Base-by-base conservation (phyloP, 345 rosid genomes). In the Sonneratia caseolaris region DNA sequence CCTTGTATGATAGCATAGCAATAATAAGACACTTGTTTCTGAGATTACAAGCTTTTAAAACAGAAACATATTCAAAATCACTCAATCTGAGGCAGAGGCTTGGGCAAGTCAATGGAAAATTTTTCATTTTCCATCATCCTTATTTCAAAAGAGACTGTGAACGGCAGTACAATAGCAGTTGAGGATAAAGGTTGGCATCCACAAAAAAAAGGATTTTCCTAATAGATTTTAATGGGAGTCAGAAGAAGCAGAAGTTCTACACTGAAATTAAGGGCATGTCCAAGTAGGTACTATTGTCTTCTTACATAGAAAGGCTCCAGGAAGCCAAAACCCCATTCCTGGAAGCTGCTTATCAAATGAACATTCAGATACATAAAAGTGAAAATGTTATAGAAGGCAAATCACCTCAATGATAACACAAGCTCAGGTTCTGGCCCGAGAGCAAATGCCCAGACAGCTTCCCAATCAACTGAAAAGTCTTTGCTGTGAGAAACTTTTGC, bases 341-440 rank as follows among this genome's bases (percentile, higher is more conserved):
- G 9, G 49, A 14, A 19, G 5, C 59, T 18, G 59, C 59, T 18
- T 0, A 18, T 53, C 6, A 53, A 4, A 53, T 11, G 59, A 15
- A 2, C n/a, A 18, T 2, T n/a, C 59, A 53, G 59, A 19, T 19
- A 53, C 37, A 68, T 74, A 35, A 55, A 53, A 66, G 38, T 45
- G 74, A 45, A 3, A 61, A 21, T 65, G 57, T 59, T 36, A 48
- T 76, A 64, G 12, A 56, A 62, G 43, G 40, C 40, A 68, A 72
- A 70, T 68, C 70, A 89, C 98, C 98, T 89, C 82, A 94, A 79
- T 62, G 97, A 76, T 75, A 94, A 87, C 79, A 83, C 85, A 76
- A 94, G 95, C 79, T 88, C 96, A 73, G 98, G 98, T 84, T 94
- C 88, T 13, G 98, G 98, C 71, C 96, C 98, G 71, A 94, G 89